Evolutionary conservation across 257 asterid species (phyloP).

Genomic region (Nicotiana knightiana): DNA sequence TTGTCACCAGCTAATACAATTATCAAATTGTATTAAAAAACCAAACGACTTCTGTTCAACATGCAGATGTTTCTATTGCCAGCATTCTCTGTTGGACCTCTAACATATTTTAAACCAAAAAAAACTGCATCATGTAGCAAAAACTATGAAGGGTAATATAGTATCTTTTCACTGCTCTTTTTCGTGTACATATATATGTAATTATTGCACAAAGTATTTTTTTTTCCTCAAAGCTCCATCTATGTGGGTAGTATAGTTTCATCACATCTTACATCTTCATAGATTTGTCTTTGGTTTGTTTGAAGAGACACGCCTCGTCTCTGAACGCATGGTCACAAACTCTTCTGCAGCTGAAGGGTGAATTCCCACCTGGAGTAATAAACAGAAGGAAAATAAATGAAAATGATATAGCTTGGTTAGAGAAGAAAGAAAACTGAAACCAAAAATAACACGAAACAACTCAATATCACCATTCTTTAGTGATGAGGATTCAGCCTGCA

Average conservation of each 20-base stretch:
- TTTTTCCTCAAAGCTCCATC: background rate
- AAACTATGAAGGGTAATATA: background rate
- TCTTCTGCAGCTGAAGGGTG: slow-evolving; percentile 99
- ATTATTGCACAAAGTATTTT: background rate
- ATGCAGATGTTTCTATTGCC: background rate
- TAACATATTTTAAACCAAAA: background rate
- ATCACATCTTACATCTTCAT: slow-evolving; percentile 9
- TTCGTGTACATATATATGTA: background rate
- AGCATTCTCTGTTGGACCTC: background rate
- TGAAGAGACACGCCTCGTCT: slow-evolving; percentile 49
- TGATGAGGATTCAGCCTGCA: background rate
- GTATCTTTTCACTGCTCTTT: background rate
- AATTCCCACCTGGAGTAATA: slow-evolving; percentile 61
- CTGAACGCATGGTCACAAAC: slow-evolving; percentile 85
- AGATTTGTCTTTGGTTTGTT: slow-evolving; percentile 62
- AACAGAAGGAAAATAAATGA: slow-evolving; percentile 4
- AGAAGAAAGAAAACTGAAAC: background rate
- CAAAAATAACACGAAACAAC: background rate
- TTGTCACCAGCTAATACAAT: background rate
- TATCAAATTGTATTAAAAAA: background rate
- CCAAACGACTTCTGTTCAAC: background rate
- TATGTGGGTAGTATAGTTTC: background rate
- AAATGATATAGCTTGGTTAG: background rate
- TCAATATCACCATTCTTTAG: background rate
- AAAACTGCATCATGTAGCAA: background rate